phyloP scores from a whole-genome alignment of 1,284 basidiomycete species.

The Naganishia cerealis region DNA sequence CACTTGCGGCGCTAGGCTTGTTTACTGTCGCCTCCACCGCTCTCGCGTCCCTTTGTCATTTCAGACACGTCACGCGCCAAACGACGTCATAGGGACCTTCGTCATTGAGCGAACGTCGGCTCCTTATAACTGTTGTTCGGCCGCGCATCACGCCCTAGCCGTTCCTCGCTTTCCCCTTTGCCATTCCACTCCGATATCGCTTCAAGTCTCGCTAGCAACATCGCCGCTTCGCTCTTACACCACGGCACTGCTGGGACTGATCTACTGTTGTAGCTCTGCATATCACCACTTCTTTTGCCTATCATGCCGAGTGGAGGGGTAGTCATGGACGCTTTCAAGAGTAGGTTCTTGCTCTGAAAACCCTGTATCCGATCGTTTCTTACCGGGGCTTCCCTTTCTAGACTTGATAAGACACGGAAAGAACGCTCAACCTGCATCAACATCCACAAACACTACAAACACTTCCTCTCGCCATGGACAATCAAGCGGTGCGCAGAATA shows the following conservation, averaged over 20 bases:
- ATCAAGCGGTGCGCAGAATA: conserved; percentile 35
- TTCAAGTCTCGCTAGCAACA: not conserved
- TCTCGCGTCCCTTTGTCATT: too few species aligned
- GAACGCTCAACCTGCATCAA: conserved; percentile 58
- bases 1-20: too few species aligned
- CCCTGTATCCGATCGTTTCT: not conserved
- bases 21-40: too few species aligned
- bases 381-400: conserved; percentile 18
- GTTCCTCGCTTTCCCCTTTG: not conserved
- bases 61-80: too few species aligned
- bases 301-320: conserved; percentile 31
- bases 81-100: not conserved
- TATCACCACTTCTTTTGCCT: not conserved
- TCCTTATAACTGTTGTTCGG: not conserved
- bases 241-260: not conserved
- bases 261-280: not conserved
- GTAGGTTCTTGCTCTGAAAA: conserved; percentile 17
- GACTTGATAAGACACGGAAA: conserved; percentile 69
- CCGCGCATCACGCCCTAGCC: not conserved
- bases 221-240: not conserved
- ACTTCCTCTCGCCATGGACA: conserved; percentile 7
- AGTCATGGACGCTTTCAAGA: conserved; percentile 37
- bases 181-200: not conserved
- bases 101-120: not conserved
- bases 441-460: conserved; percentile 12